Base-by-base conservation (phyloP, 192 early-diverging fungal genomes). In the Coemansia sp. region DNA sequence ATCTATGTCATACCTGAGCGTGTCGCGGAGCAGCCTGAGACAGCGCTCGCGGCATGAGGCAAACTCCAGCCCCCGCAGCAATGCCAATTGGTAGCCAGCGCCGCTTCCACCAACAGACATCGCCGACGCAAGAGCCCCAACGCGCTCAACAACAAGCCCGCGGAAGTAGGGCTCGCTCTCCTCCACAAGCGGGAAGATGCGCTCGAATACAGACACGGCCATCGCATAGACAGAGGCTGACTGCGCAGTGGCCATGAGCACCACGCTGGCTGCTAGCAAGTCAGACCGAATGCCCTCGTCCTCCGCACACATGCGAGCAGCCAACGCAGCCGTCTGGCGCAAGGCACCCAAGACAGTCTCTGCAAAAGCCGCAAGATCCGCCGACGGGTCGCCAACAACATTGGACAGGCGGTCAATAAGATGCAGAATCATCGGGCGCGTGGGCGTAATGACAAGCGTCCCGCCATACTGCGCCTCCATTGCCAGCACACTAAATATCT, bases 381-480 rank as follows among this genome's bases (percentile, higher is more conserved):
- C 23, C 0, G 69, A 41, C n/a, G 68, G 52, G 20, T 82, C 71
- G 28, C 75, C 79, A 3, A 82, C 62, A 4, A 82, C 75, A 25
- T 82, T 82, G 10, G 75, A 74, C 38, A 82, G 61, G 10, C 79
- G 79, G 53, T 82, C 79, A 8, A 76, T 58, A 0, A 82, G 59
- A 2, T 66, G 71, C 55, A 82, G 47, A 2, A 77, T 65, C 75
- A 77, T 82, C 36, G 41, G 34, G 3, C 72, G 79, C 21, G 79
- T 74, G 10, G 75, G 75, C 55, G 72, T 73, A 33, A 77, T 71
- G 4, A 72, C 79, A 31, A 74, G 23, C 1, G 72, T 7, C 1
- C 69, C 72, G 68, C 74, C 75, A 33, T 59, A 45, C 41, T 68
- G 79, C 33, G 79, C 75, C 47, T 82, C 75, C 0, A 65, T 61